A percentile compares a stretch with the other conserved stretches of the same genome.
phyloP scores from a whole-genome alignment of 345 rosid genomes.

The Citrus cavaleriei region DNA sequence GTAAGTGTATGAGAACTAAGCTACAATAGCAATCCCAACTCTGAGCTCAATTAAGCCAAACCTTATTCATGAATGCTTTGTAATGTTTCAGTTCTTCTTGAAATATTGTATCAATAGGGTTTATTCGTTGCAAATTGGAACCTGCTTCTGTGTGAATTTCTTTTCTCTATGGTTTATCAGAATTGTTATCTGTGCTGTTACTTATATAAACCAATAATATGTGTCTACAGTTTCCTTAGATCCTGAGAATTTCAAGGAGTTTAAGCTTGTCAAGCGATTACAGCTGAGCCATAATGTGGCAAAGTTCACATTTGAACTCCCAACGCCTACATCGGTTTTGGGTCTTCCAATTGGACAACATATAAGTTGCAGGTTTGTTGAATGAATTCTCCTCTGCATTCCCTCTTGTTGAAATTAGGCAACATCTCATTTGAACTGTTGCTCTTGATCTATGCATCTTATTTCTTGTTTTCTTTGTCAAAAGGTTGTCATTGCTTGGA shows the following conservation, averaged over 20 bases:
- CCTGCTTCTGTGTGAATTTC: background rate
- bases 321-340: constrained; percentile 69
- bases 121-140: background rate
- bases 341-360: constrained; percentile 99
- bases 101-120: background rate
- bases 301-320: constrained; percentile 78
- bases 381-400: background rate
- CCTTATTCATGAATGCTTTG: background rate
- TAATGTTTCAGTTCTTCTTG: background rate
- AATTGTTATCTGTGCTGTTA: background rate
- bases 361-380: constrained; percentile 83
- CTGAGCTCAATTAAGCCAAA: background rate
- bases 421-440: background rate
- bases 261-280: constrained; percentile 77
- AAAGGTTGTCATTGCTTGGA: background rate
- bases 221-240: constrained; percentile 58
- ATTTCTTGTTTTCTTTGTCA: background rate
- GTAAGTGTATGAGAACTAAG: background rate
- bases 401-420: background rate
- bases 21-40: background rate
- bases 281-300: constrained; percentile 98
- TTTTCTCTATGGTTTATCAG: background rate
- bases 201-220: background rate
- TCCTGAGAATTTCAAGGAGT: constrained; percentile 86
- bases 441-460: background rate